phyloP scores from a whole-genome alignment of 352 stramenopile species.

The Phytophthora agathidicida region DNA sequence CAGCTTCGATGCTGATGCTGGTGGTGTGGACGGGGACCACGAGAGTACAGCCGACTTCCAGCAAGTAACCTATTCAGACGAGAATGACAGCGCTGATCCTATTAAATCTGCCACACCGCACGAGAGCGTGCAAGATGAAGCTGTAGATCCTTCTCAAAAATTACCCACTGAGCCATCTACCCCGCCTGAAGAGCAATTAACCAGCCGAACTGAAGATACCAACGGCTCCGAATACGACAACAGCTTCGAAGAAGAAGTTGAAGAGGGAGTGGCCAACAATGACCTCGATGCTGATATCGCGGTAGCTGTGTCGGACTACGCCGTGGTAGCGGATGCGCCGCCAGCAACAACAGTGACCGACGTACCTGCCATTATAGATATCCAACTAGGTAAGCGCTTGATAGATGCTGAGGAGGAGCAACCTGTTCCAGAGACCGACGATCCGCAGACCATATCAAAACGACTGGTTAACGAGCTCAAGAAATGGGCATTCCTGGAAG shows the following conservation, averaged over 20 bases:
- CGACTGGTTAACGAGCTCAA: slow-evolving; percentile 32
- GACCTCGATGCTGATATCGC: not conserved
- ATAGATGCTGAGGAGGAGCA: not conserved
- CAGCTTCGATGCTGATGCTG: slow-evolving; percentile 47
- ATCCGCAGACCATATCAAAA: slow-evolving; percentile 18
- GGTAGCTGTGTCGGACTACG: not conserved
- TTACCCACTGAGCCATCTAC: not conserved
- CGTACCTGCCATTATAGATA: not conserved
- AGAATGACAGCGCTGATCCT: not conserved
- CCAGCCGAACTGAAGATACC: slow-evolving; percentile 14
- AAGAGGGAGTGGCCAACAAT: slow-evolving; percentile 12
- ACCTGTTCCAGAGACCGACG: slow-evolving; percentile 5
- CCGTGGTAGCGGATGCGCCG: not conserved
- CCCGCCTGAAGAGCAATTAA: slow-evolving; percentile 10
- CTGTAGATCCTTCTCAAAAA: not conserved
- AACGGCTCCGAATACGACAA: slow-evolving; percentile 50
- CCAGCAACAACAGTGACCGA: not conserved
- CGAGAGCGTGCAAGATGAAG: not conserved
- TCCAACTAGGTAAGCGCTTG: not conserved
- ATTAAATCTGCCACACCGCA: slow-evolving; percentile 1
- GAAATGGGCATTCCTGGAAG: slow-evolving; percentile 30
- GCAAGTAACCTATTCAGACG: not conserved
- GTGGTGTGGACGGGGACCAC: slow-evolving; percentile 11
- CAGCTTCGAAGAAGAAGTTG: slow-evolving; percentile 54
- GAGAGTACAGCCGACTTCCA: not conserved